Evolutionary conservation across 495 filamentous ascomycete genomes (phyloP), one percentile per base, ranked within the genome.

Genomic region (Aspergillus nanangensis): DNA sequence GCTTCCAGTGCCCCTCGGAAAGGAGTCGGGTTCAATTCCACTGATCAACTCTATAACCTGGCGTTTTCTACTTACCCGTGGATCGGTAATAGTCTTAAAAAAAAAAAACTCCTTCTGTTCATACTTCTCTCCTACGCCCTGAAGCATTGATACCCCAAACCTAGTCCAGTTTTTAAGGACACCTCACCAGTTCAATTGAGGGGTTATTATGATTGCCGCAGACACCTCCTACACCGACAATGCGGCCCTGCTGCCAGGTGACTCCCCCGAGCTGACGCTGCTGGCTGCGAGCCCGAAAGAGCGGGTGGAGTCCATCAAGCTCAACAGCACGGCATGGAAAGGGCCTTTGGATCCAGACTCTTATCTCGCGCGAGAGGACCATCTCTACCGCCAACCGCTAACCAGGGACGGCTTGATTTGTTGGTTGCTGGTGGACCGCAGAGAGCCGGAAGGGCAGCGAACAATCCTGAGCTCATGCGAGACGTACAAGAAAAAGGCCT

Each of bases 401-500:
- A 82, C 86, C 23, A 73, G 76, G 37, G 70, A 93, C 57, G 87
- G 86, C 32, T 67, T 96, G 33, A 88, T 84, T 9, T 81, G 83
- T 60, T 98, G 93, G 93, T 80, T 95, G 48, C 77, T 98, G 2
- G 84, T 90, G 1, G 79, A 90, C 54, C 47, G 69, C 41, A 54
- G 50, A 36, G 59, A 69, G 35, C 58, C 70, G 7, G 63, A 74
- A 18, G 67, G 74, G 14, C 32, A 64, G 4, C 72, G 89, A 35
- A 77, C 79, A 0, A 77, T 96, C 32, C 77, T 95, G 1, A 80
- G 82, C 21, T 85, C 87, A 11, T 95, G 90, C 64, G 93, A 98
- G 63, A 81, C 85, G 1, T 79, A 93, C 45, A 75, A 76, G 35
- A 97, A 96, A 70, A 77, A 72, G 18, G 87, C 86, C 0, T 53